A percentile compares a stretch with the other conserved stretches of the same genome.
Evolutionary conservation across 176 grass and related monocot species (phyloP).

Genomic region (Raddia distichophylla): DNA sequence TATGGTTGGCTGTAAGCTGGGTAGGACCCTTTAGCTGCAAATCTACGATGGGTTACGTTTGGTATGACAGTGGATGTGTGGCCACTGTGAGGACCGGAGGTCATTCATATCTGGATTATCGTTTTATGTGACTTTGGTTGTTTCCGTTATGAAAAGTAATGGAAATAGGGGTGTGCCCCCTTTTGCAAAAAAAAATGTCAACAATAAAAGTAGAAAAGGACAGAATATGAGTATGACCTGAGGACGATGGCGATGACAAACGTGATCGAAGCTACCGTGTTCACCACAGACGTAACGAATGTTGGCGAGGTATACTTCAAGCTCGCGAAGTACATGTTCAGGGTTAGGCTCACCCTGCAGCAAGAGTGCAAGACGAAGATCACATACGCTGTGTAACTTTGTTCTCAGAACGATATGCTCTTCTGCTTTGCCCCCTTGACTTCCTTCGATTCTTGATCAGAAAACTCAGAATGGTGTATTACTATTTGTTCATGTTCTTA

Average conservation of each 20-base stretch:
- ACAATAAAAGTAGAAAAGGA: neutral
- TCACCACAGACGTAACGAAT: conserved; percentile 75
- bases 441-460: too few relatives aligned
- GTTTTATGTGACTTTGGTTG: too few relatives aligned
- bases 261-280: conserved; percentile 73
- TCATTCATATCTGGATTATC: too few relatives aligned
- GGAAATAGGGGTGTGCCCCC: too few relatives aligned
- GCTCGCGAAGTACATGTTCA: conserved; percentile 96
- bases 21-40: too few relatives aligned
- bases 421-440: neutral
- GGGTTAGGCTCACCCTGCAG: conserved; percentile 80
- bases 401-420: neutral
- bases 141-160: too few relatives aligned
- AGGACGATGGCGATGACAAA: conserved; percentile 86
- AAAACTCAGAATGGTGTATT: too few relatives aligned
- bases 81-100: too few relatives aligned
- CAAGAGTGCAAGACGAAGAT: conserved; percentile 10
- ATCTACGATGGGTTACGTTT: too few relatives aligned
- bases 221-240: conserved; percentile 26
- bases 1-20: too few relatives aligned
- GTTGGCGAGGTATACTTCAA: conserved; percentile 85
- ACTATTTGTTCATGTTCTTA: conserved; percentile 41
- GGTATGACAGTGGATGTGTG: too few relatives aligned
- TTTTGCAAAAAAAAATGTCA: too few relatives aligned
- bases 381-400: neutral